Evolutionary conservation across 805 yeast genomes (phyloP).

Genomic region (Kurtzmaniella cleridarum): DNA sequence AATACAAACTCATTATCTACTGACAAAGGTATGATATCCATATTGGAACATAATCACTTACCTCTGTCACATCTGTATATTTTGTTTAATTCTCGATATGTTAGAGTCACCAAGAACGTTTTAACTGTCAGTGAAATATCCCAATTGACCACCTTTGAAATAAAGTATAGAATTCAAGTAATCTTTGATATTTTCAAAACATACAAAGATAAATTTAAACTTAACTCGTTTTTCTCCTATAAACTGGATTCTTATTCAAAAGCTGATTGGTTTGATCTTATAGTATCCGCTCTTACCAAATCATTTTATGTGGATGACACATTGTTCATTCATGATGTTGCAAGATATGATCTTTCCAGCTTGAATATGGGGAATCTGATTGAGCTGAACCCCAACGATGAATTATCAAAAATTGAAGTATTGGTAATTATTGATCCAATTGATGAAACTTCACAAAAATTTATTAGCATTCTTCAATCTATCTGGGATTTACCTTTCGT

Average conservation of each 20-base stretch:
- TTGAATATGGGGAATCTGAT: constrained; percentile 23
- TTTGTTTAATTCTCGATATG: constrained; percentile 52
- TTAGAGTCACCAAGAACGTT: constrained; percentile 21
- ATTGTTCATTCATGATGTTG: constrained; percentile 33
- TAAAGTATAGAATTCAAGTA: constrained; percentile 35
- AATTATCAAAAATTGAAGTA: constrained; percentile 44
- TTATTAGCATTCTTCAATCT: constrained; percentile 40
- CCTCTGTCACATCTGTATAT: constrained; percentile 34
- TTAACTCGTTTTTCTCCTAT: constrained; percentile 14
- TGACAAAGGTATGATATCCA: not conserved
- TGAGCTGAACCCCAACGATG: constrained; percentile 9
- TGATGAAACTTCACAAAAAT: constrained; percentile 60
- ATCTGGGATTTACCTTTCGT: constrained; percentile 44
- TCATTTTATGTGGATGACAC: constrained; percentile 40
- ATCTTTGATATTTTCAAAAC: constrained; percentile 23
- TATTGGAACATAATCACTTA: constrained; percentile 26
- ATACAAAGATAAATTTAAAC: constrained; percentile 20
- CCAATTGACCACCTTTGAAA: constrained; percentile 43
- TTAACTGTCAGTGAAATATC: constrained; percentile 23
- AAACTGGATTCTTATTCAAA: constrained; percentile 10
- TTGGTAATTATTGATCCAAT: constrained; percentile 67
- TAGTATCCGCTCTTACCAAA: constrained; percentile 39
- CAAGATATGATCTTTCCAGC: constrained; percentile 43
- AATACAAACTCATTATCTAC: not conserved
- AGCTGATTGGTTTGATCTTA: constrained; percentile 44